Evolutionary conservation across 2,329 filamentous ascomycete species (phyloP).

Genomic region (Colletotrichum orbiculare): DNA sequence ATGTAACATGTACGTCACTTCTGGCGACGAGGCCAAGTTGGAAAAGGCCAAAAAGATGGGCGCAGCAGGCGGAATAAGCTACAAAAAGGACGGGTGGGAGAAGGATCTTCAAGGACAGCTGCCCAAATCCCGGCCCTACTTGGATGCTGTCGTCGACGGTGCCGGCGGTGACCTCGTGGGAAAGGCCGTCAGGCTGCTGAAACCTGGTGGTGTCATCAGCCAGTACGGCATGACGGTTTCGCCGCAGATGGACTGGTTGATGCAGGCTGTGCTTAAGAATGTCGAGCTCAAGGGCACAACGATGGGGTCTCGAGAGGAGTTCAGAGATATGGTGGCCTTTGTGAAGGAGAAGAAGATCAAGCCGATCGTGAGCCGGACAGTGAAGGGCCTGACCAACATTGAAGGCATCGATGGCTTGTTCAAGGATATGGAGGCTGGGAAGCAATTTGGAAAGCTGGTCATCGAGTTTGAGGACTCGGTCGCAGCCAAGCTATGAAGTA

Average conservation of each 20-base stretch:
- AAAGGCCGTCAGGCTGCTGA: constrained; percentile 75
- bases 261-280: constrained; percentile 87
- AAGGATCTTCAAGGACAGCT: constrained; percentile 75
- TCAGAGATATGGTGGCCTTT: constrained; percentile 89
- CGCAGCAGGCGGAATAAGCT: constrained; percentile 83
- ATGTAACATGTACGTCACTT: constrained; percentile 84
- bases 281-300: constrained; percentile 87
- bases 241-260: constrained; percentile 88
- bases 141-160: constrained; percentile 91
- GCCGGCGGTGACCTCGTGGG: constrained; percentile 87
- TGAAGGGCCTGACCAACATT: constrained; percentile 79
- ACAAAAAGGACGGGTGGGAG: constrained; percentile 85
- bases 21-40: constrained; percentile 80
- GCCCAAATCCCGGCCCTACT: constrained; percentile 71
- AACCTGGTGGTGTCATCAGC: constrained; percentile 84
- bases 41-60: constrained; percentile 77
- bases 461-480: constrained; percentile 67
- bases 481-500: too few species aligned
- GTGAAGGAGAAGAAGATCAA: constrained; percentile 77
- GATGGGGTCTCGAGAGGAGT: constrained; percentile 92
- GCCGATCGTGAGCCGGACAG: constrained; percentile 80
- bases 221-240: constrained; percentile 91
- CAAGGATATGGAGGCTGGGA: constrained; percentile 85
- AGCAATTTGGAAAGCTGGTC: constrained; percentile 93
- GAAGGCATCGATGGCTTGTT: constrained; percentile 86